These are phyloP conservation scores for Pyricularia grisea DNA, from an alignment of 2,329 filamentous ascomycete genomes.

Conservation along the genomic window DNA sequence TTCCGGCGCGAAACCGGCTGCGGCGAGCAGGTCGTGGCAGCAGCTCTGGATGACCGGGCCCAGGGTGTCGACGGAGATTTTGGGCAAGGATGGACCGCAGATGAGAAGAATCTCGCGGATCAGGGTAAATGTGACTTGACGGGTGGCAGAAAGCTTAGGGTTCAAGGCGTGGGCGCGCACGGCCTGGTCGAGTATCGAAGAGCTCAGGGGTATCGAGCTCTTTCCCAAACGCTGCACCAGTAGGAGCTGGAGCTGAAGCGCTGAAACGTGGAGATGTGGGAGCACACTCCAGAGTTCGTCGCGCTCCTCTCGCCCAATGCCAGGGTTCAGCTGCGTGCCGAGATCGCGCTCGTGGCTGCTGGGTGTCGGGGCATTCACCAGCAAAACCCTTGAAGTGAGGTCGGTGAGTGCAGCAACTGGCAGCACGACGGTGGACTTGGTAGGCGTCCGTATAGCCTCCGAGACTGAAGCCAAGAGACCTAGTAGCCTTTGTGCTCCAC, in stretches of 20 bases:
- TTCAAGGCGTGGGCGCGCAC: slow-evolving; percentile 58
- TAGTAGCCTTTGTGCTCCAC: slow-evolving; percentile 60
- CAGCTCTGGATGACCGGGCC: slow-evolving; percentile 53
- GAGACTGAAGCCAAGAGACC: slow-evolving; percentile 57
- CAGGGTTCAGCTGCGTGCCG: slow-evolving; percentile 56
- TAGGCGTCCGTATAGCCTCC: slow-evolving; percentile 53
- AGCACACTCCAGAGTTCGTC: slow-evolving; percentile 68
- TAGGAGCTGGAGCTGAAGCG: slow-evolving; percentile 51
- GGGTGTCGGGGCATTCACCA: slow-evolving; percentile 46
- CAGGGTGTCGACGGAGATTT: slow-evolving; percentile 54
- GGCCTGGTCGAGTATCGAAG: slow-evolving; percentile 61
- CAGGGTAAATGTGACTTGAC: slow-evolving; percentile 51
- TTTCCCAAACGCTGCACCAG: slow-evolving; percentile 49
- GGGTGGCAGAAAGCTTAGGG: slow-evolving; percentile 34
- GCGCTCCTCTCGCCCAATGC: slow-evolving; percentile 70
- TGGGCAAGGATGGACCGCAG: slow-evolving; percentile 57
- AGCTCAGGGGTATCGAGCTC: slow-evolving; percentile 48
- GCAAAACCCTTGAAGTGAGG: slow-evolving; percentile 59
- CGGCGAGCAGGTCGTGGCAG: slow-evolving; percentile 63
- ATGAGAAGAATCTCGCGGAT: slow-evolving; percentile 47
- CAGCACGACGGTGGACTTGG: slow-evolving; percentile 55
- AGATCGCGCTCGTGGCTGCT: slow-evolving; percentile 32
- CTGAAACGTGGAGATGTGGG: slow-evolving; percentile 63
- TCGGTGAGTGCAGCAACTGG: slow-evolving; percentile 61
- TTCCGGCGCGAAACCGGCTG: slow-evolving; percentile 28